phyloP scores from a whole-genome alignment of 2,329 filamentous ascomycete genomes.

The Aspergillus bombycis region DNA sequence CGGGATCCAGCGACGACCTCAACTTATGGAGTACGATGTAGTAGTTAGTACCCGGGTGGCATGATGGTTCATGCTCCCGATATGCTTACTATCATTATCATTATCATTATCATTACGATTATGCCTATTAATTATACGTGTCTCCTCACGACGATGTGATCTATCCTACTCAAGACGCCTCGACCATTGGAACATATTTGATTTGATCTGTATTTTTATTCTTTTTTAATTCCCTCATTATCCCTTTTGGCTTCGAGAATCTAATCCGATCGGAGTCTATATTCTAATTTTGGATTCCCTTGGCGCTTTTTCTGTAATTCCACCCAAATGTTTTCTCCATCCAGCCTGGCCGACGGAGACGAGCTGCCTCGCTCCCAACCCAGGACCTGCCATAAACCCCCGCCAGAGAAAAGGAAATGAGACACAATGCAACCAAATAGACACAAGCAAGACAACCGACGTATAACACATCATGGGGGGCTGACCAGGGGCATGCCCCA shows the following conservation, averaged over 20 bases:
- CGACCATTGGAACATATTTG: neutral
- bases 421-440: constrained; percentile 17
- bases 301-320: neutral
- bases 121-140: no score
- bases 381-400: constrained; percentile 11
- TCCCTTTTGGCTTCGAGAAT: constrained; percentile 12
- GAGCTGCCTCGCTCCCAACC: constrained; percentile 1
- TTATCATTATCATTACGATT: no score
- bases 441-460: constrained; percentile 20
- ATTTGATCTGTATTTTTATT: neutral
- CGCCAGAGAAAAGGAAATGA: constrained; percentile 7
- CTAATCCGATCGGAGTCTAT: constrained; percentile 23
- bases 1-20: neutral
- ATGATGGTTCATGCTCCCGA: no score
- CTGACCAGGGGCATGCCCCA: constrained; percentile 16
- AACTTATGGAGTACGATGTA: no score
- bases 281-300: constrained; percentile 24
- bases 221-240: constrained; percentile 10
- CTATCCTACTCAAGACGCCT: no score
- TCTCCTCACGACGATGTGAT: no score
- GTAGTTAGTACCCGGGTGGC: neutral
- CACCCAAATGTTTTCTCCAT: constrained; percentile 10
- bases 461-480: constrained; percentile 20
- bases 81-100: no score
- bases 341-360: neutral